A percentile compares a stretch with the other conserved stretches of the same genome.
Conservation (phyloP, 2,329 filamentous ascomycete genomes). For the Ophiostoma quercus region DNA sequence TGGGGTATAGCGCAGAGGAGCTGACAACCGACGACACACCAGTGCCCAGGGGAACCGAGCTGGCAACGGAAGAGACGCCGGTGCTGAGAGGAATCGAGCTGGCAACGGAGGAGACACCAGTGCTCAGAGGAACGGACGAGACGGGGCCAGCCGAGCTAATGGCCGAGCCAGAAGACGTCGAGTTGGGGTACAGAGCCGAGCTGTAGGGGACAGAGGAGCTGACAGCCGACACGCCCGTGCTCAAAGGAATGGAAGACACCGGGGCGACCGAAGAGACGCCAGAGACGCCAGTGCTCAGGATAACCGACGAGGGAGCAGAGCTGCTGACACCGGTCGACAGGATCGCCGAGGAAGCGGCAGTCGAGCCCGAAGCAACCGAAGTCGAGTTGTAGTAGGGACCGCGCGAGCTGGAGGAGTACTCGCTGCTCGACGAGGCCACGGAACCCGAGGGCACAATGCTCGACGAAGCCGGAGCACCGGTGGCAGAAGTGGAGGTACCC, state of each 20-base stretch:
- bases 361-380: background rate
- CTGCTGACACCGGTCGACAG: slow-evolving; percentile 10
- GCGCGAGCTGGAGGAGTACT: background rate
- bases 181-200: background rate
- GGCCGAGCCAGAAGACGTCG: background rate
- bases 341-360: background rate
- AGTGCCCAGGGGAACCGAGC: background rate
- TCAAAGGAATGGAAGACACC: background rate
- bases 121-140: background rate
- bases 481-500: background rate
- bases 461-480: background rate
- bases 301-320: background rate
- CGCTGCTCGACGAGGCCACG: background rate
- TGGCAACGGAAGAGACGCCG: background rate
- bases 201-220: background rate
- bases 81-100: slow-evolving; percentile 1
- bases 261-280: background rate
- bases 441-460: background rate
- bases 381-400: slow-evolving; percentile 6
- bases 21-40: background rate
- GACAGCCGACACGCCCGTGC: background rate
- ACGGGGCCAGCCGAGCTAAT: background rate
- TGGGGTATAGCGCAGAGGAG: background rate
- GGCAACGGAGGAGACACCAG: background rate
- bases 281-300: slow-evolving; percentile 1